Conservation (phyloP, 2,329 filamentous ascomycete genomes). For the Davidsoniella virescens region DNA sequence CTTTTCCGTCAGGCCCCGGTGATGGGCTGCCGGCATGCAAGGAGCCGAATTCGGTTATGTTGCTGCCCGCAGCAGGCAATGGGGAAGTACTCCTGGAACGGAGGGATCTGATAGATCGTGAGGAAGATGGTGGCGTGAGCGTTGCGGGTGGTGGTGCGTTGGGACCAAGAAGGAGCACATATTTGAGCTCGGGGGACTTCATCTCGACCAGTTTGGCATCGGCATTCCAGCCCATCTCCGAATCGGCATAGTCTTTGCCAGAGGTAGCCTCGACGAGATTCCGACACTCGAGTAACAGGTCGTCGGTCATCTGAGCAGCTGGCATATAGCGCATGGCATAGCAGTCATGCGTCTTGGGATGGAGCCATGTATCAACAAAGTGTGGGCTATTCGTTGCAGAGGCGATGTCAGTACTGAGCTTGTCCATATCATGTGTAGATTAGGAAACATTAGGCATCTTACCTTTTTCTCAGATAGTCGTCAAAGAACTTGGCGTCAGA, state of each 20-base stretch:
- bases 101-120: slow-evolving; percentile 8
- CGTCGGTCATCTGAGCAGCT: slow-evolving; percentile 23
- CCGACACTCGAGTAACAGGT: slow-evolving; percentile 38
- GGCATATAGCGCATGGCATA: slow-evolving; percentile 31
- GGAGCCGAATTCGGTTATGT: slow-evolving; percentile 7
- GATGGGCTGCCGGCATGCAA: slow-evolving; percentile 1
- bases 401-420: neutral
- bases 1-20: slow-evolving; percentile 6
- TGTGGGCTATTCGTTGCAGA: slow-evolving; percentile 12
- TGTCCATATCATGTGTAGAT: neutral
- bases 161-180: slow-evolving; percentile 40
- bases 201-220: slow-evolving; percentile 49
- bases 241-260: slow-evolving; percentile 44
- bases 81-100: neutral
- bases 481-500: slow-evolving; percentile 46
- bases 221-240: slow-evolving; percentile 46
- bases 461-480: slow-evolving; percentile 12
- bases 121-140: slow-evolving; percentile 11
- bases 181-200: slow-evolving; percentile 49
- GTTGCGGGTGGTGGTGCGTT: slow-evolving; percentile 11
- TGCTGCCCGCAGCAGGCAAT: neutral
- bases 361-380: slow-evolving; percentile 30
- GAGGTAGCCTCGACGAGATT: slow-evolving; percentile 47
- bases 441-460: neutral
- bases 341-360: slow-evolving; percentile 26